Evolutionary conservation across 352 stramenopile genomes (phyloP), one percentile per base, ranked within the genome.

Genomic region (Pythium aphanidermatum): DNA sequence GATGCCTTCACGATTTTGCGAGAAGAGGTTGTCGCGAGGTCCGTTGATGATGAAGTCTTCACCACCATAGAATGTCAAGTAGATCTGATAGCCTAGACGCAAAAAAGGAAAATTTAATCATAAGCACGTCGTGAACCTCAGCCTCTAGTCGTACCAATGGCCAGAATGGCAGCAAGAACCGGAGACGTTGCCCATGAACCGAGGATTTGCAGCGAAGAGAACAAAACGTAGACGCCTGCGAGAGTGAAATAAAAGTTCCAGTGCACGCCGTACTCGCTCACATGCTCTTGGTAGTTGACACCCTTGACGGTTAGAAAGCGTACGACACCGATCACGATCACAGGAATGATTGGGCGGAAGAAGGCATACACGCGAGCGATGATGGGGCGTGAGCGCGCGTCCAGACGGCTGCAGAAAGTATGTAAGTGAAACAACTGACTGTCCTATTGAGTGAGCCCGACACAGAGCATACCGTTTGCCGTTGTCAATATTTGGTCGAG

Each of bases 171-270:
- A 4, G 80, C 77, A 0, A 54, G 51, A 4, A 78, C 24, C 7
- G 81, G 61, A 5, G 65, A 74, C 0, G 60, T 70, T 5, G 65
- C 56, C 60, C 63, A 82, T 29, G 55, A 57, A 14, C 76, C 74
- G 35, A 85, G 60, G 27, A 64, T 32, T 30, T 67, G 60, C 14
- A 95, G 58, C 14, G 76, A 45, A 9, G 68, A 82, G 42, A 83
- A 85, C 17, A 80, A 46, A 14, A 95, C 25, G 50, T 90, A 91
- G 24, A 95, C 75, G 4, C 72, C 81, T 12, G 72, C 83, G 16
- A 99, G 78, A 4, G 96, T 99, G 49, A 98, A 97, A 72, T 98
- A 99, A 58, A 99, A 99, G 70, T 99, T 99, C 97, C 97, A 99
- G 69, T 99, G 96, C 16, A 99, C 85, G 25, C 97, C 97, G 64